Conservation (phyloP, 108 stramenopile genomes). For the Fragilaria crotonensis region DNA sequence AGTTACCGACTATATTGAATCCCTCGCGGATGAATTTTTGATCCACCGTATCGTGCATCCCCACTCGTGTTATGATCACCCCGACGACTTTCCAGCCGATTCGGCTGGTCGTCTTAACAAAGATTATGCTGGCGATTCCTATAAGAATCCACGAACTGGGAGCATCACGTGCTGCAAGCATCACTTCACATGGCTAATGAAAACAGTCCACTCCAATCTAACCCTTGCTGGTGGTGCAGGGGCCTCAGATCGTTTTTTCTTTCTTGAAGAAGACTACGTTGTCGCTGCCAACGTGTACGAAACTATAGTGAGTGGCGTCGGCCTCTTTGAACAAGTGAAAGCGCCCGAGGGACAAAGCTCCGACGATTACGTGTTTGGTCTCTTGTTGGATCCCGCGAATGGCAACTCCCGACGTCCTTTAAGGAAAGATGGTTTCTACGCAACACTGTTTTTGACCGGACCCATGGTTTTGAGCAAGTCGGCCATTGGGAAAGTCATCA, state of each 20-base stretch:
- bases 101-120: conserved; percentile 28
- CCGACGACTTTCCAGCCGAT: conserved; percentile 40
- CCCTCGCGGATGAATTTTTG: conserved; percentile 30
- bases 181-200: conserved; percentile 58
- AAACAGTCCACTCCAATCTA: conserved; percentile 13
- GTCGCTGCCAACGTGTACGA: conserved; percentile 46
- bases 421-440: conserved; percentile 6
- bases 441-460: conserved; percentile 11
- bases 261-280: conserved; percentile 59
- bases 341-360: not conserved
- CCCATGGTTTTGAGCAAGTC: conserved; percentile 41
- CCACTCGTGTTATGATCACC: conserved; percentile 44
- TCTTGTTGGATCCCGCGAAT: conserved; percentile 31
- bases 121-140: conserved; percentile 31
- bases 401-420: conserved; percentile 6
- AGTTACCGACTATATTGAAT: conserved; percentile 31
- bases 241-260: conserved; percentile 33
- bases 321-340: not conserved
- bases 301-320: conserved; percentile 21
- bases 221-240: not conserved
- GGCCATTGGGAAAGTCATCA: conserved; percentile 22
- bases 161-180: conserved; percentile 49
- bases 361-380: conserved; percentile 21
- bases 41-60: conserved; percentile 37
- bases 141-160: conserved; percentile 33